phyloP scores from a whole-genome alignment of 345 rosid genomes.

The Sisymbrium altissimum region DNA sequence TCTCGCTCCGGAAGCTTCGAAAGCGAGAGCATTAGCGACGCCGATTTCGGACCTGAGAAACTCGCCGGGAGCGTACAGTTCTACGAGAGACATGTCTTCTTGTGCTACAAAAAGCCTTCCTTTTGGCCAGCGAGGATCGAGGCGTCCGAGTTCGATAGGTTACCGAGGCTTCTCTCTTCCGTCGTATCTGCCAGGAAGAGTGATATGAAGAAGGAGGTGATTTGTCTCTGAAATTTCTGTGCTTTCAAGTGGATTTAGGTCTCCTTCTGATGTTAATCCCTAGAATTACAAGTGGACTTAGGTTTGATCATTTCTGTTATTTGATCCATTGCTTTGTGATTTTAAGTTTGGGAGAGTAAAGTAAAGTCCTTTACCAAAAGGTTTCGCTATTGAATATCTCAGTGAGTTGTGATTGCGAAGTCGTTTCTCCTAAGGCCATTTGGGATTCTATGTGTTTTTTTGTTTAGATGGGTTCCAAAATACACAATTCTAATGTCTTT shows the following conservation, averaged over 20 bases:
- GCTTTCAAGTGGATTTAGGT: constrained; percentile 24
- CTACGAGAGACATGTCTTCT: constrained; percentile 79
- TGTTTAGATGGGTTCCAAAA: background rate
- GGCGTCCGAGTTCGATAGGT: constrained; percentile 97
- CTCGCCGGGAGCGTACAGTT: constrained; percentile 70
- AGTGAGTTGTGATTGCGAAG: background rate
- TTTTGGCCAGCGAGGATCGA: constrained; percentile 94
- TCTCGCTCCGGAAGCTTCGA: constrained; percentile 75
- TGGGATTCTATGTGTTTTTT: too few relatives aligned
- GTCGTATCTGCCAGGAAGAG: constrained; percentile 59
- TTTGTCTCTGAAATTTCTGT: constrained; percentile 19
- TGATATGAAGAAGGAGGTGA: constrained; percentile 64
- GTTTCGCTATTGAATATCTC: too few relatives aligned
- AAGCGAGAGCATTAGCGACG: constrained; percentile 52
- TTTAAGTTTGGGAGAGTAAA: background rate
- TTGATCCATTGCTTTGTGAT: constrained; percentile 1
- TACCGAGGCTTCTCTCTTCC: constrained; percentile 87
- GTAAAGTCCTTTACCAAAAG: background rate
- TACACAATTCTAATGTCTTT: background rate
- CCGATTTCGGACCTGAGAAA: constrained; percentile 52
- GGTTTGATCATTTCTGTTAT: background rate
- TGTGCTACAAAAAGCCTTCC: constrained; percentile 88
- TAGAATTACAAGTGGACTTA: background rate
- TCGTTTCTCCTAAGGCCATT: too few relatives aligned
- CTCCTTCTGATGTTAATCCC: constrained; percentile 35